Base-by-base conservation (phyloP, 2,329 filamentous ascomycete genomes). In the Colletotrichum neosansevieriae region DNA sequence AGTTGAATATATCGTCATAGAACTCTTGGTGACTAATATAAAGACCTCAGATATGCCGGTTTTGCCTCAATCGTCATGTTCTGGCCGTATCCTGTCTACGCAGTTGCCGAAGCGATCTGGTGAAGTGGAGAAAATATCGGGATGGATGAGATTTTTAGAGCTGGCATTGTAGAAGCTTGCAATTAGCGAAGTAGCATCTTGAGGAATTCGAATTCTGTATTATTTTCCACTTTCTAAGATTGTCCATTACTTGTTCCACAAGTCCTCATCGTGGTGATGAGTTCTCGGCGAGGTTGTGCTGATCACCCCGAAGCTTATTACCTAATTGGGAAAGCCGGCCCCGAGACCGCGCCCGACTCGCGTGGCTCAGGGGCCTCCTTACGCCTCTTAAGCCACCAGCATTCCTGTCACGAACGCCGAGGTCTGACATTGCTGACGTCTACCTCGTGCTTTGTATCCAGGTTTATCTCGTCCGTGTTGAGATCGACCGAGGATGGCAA, bases 361-460 rank as follows among this genome's bases (percentile, higher is more conserved):
- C 45, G 62, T 53, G 36, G 62, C 54, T 36, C 11, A 32, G 24
- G 29, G 24, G 24, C 24, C 24, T 32, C 21, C n/a, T 21, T 13
- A 15, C 32, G 17, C 15, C 19, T 36, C 50, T 36, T 40, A 34
- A 21, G 21, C 21, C 63, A 42, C 50, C 21, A 40, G n/a, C 17
- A 49, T 19, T 42, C 63, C 50, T 49, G 49, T 47, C 34, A 60
- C 47, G n/a, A 51, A 56, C 24, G 13, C 62, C 42, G 45, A 32
- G 38, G 54, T 32, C 32, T 32, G 36, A 13, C 10, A 38, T 38
- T 13, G 12, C 12, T 38, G 36, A 4, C 49, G 24, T 32, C 32
- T 7, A 3, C 49, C 15, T 15, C 32, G 17, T 40, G 15, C 24
- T 44, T 36, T 11, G 10, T 32, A 6, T 36, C 11, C 15, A 17